Conservation (phyloP, 2,329 filamentous ascomycete genomes). For the Ceratocystis papillata region DNA sequence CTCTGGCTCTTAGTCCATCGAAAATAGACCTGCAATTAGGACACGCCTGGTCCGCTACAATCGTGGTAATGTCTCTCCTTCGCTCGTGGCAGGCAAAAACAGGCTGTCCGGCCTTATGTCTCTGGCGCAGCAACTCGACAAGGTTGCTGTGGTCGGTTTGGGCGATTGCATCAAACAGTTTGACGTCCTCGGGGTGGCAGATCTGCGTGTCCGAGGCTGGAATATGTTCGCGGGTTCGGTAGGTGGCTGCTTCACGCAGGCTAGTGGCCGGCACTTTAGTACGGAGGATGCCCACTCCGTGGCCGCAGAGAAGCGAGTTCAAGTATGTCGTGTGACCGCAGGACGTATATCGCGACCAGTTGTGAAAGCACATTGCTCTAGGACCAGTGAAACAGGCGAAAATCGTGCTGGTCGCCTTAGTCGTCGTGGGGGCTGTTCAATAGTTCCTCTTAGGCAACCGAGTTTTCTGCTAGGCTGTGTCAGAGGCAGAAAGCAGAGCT, state of each 20-base stretch:
- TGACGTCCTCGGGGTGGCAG: background rate
- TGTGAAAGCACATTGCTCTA: conserved; percentile 14
- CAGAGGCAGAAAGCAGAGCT: background rate
- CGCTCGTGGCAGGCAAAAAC: conserved; percentile 30
- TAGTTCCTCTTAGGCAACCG: too few species aligned
- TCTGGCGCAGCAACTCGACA: conserved; percentile 38
- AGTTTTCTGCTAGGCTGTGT: background rate
- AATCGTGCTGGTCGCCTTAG: background rate
- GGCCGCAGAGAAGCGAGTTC: background rate
- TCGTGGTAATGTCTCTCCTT: conserved; percentile 1
- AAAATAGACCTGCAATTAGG: background rate
- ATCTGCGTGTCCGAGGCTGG: background rate
- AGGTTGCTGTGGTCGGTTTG: background rate
- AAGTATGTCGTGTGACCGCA: conserved; percentile 12
- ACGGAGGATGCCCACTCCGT: conserved; percentile 12
- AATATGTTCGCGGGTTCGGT: conserved; percentile 7
- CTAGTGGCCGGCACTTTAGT: conserved; percentile 5
- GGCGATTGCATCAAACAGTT: conserved; percentile 2
- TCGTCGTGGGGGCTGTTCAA: background rate
- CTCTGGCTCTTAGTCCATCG: background rate
- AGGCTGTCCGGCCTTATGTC: conserved; percentile 32
- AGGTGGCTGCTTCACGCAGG: conserved; percentile 7
- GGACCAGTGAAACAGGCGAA: background rate
- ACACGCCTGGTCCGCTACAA: background rate
- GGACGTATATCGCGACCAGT: conserved; percentile 12